Base-by-base conservation (phyloP, 768 basidiomycete species). In the Amanita polypyramis region DNA sequence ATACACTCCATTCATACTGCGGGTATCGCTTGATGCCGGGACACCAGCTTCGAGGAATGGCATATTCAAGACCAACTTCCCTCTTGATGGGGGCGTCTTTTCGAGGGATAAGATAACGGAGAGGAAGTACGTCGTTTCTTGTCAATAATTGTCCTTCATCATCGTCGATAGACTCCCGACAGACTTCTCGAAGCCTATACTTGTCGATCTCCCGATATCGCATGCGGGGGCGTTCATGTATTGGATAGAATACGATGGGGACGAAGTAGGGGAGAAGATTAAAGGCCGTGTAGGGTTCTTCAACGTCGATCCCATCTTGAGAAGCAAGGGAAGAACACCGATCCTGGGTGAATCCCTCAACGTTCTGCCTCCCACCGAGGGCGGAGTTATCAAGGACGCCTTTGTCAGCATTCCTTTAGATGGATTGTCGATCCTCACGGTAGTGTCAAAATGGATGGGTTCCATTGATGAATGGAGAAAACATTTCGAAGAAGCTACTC, bases 371-470 rank as follows among this genome's bases (percentile, higher is more conserved):
- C 68, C 77, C 15, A 59, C 65, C 7, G 63, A 73, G 15, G 72
- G 74, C 12, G 85, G 82, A 5, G 74, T 65, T 15, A 60, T 88
- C 50, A 58, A 69, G 39, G 62, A 74, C 6, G 67, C 79, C 43
- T 62, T 67, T 41, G 70, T 86, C 53, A 73, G 86, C 55, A 69
- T 98, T 14, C 85, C 92, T 1, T 74, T 97, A 36, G 86, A 96
- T 60, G 92, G 88, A 12, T 73, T 99, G 6, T 78, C 85, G 29
- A 83, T 98, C 58, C 70, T 98, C 47, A 93, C 89, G 4, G 73
- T 95, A 33, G 82, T 99, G 38, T 95, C 93, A 1, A 99, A 99
- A 63, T 99, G 96, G 96, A 96, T 97, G 90, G 95, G 94, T 1
- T 75, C 84, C 1, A 64, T 90, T 30, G 63, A 69, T 9, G 70